Evolutionary conservation across 2,329 filamentous ascomycete genomes (phyloP).

Genomic region (Lecanicillium sp.): DNA sequence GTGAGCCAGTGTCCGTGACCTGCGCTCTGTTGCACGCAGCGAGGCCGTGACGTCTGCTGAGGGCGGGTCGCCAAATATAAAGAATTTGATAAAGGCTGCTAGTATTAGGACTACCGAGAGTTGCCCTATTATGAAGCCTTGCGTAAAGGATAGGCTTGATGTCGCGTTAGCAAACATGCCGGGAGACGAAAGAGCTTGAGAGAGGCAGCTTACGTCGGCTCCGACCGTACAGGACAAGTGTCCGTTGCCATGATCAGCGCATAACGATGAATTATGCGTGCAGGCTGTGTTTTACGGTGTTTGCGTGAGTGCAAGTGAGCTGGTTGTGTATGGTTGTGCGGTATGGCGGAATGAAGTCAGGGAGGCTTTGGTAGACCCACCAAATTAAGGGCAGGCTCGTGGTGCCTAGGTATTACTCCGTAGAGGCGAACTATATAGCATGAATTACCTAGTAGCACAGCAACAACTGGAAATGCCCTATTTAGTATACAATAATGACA

Average conservation of each 20-base stretch:
- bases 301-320: too few relatives aligned
- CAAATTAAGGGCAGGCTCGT: too few relatives aligned
- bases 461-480: too few relatives aligned
- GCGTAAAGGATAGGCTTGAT: conserved; percentile 84
- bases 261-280: background rate
- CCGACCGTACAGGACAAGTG: conserved; percentile 31
- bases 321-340: too few relatives aligned
- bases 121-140: conserved; percentile 88
- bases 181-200: background rate
- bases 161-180: too few relatives aligned
- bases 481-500: too few relatives aligned
- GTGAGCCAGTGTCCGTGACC: conserved; percentile 66
- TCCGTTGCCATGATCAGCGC: conserved; percentile 27
- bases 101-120: conserved; percentile 85
- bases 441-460: too few relatives aligned
- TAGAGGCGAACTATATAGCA: too few relatives aligned
- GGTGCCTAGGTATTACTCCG: too few relatives aligned
- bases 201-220: conserved; percentile 36
- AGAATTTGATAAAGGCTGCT: conserved; percentile 97
- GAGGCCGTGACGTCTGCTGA: conserved; percentile 74
- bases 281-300: too few relatives aligned
- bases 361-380: too few relatives aligned
- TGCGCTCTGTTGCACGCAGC: conserved; percentile 64
- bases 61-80: conserved; percentile 94
- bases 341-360: too few relatives aligned